Base-by-base conservation (phyloP, 495 filamentous ascomycete species). In the Letharia lupina region DNA sequence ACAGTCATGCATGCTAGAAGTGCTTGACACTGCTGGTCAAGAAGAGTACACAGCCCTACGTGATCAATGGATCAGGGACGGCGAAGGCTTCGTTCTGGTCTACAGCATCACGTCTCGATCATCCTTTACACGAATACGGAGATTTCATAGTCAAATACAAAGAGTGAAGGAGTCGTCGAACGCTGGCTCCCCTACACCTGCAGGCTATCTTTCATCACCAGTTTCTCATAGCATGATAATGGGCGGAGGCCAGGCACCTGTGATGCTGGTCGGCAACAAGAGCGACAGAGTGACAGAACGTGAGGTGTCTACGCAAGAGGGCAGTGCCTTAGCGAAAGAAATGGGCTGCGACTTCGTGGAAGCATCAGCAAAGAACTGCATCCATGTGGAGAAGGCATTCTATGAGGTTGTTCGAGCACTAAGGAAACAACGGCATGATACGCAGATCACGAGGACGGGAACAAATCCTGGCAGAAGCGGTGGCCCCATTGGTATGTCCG, bases 251-350 rank as follows among this genome's bases (percentile, higher is more conserved):
- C 88, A 89, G 15, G 90, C 93, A 4, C 94, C 94, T 23, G 91
- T 98, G 65, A 98, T 98, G 94, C 82, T 98, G 42, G 94, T 98
- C 39, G 94, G 95, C 47, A 98, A 98, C 78, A 98, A 98, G 81
- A 94, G 91, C 79, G 94, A 98, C 79, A 83, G 93, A 67, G 90
- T 94, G 23, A 93, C 93, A 18, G 95, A 98, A 77, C 85, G 94
- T 62, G 94, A 96, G 67, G 94, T 98, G 11, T 96, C 93, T 2
- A 95, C 92, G 39, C 94, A 98, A 74, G 94, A 98, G 78, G 94
- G 94, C 7, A 90, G 91, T 66, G 91, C 91, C 35, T 77, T 98
- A 28, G 95, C 94, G 48, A 89, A 91, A 73, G 91, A 96, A 73
- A 81, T 98, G 45, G 91, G 90, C 61, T 98, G 94, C 76, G 94